A percentile compares a stretch with the other conserved stretches of the same genome.
phyloP scores from a whole-genome alignment of 2,329 filamentous ascomycete genomes.

The Venturia effusa region DNA sequence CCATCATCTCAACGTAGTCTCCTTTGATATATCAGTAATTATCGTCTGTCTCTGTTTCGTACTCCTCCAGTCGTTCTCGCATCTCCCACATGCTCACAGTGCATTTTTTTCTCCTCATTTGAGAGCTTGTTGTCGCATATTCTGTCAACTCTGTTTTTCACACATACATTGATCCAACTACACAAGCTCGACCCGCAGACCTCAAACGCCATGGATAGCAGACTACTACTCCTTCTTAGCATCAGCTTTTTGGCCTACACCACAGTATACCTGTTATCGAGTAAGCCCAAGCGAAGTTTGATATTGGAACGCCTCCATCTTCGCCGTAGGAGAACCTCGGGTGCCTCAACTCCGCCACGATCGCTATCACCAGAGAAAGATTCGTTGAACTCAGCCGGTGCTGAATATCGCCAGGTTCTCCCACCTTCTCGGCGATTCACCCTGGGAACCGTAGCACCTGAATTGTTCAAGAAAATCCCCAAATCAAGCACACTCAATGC shows the following conservation, averaged over 20 bases:
- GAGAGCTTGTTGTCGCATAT: neutral
- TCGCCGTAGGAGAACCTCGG: slow-evolving; percentile 33
- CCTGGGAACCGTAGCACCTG: slow-evolving; percentile 26
- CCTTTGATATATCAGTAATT: neutral
- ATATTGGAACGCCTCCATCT: slow-evolving; percentile 29
- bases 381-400: slow-evolving; percentile 20
- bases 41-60: neutral
- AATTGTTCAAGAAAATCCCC: slow-evolving; percentile 18
- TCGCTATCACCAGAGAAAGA: slow-evolving; percentile 39
- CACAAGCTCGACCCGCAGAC: neutral
- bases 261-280: slow-evolving; percentile 13
- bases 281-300: slow-evolving; percentile 27
- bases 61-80: neutral
- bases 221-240: neutral
- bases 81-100: neutral
- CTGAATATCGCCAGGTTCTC: slow-evolving; percentile 36
- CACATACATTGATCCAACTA: neutral
- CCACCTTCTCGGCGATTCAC: slow-evolving; percentile 42
- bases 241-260: neutral
- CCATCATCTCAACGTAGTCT: neutral
- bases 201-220: neutral
- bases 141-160: neutral
- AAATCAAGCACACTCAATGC: slow-evolving; percentile 11
- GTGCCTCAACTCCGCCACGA: slow-evolving; percentile 40
- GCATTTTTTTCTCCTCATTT: neutral